Evolutionary conservation across 176 grass and related monocot genomes (phyloP), one percentile per base, ranked within the genome.

Genomic region (Saccharum spontaneum): DNA sequence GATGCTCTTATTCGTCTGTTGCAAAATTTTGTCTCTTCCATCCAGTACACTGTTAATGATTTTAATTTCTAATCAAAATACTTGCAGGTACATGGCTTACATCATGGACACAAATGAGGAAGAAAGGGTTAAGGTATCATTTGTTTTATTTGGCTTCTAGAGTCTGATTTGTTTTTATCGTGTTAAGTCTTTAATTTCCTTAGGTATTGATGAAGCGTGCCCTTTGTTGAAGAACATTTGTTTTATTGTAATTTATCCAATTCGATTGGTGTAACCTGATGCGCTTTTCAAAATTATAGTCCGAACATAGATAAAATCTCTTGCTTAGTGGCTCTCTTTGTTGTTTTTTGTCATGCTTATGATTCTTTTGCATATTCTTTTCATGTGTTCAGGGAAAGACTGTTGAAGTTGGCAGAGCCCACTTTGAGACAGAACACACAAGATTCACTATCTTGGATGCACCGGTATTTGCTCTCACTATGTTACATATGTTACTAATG

Each of bases 91-190:
- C 81, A 98, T 98, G 96, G 96, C 96, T 77, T 98, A 98, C 72
- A 98, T 98, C 75, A 98, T 98, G 96, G 96, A 98, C 73, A 98
- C 96, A 79, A 98, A 98, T 67, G 96, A 95, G 87, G 96, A 98
- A 91, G 96, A 98, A 57, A 90, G 96, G 34, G 6, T 87, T 34
- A 98, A 98, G 93, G 95, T 95, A 80, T 63, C 6, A 14, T 24
- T 11, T 69, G 79, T n/a, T 34, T 38, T n/a, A 57, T 71, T 48
- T 52, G 11, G 14, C 49, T 39, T 43, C 34, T n/a, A n/a, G 39
- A 11, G 37, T 10, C 14, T 67, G 33, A 48, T 86, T 84, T 26
- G 52, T 73, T 12, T 31, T 49, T 31, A 65, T 13, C 36, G 6
- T 8, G 4, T 59, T 55, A 26, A 15, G 30, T 49, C 20, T 86